Base-by-base conservation (phyloP, 148 eudicot species). In the Rhododendron mucronatum region DNA sequence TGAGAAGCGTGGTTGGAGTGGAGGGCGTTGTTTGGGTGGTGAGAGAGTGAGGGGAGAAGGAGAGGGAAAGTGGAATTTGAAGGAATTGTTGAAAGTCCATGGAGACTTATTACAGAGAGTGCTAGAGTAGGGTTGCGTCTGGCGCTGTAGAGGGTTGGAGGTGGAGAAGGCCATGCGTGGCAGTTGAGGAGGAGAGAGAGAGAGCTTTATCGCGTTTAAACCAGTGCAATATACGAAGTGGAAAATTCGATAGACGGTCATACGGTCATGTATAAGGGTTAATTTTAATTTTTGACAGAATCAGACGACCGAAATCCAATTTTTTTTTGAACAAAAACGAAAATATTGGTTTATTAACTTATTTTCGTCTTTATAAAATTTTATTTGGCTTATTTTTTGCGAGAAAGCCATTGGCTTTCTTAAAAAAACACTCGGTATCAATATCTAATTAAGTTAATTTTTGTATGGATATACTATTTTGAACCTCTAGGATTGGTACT, bases 151-250 rank as follows among this genome's bases (percentile, higher is more conserved):
- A 47, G 92, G 90, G 87, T 86, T 88, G 86, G 88, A 85, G 88
- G 89, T 88, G 48, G 89, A 84, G 90, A 89, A 88, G 91, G 93
- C 94, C 98, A 95, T 95, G 84, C 89, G 93, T 92, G 95, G 93
- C 93, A 92, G 92, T 94, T 91, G 82, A 9, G 71, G 61, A 37
- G 59, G 83, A 9, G 13, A 47, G 48, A 47, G 48, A 45, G 35
- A 33, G 12, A 2, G 50, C 50, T 47, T 9, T 47, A 63, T 73
- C 86, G 20, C 51, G 87, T 85, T 63, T 48, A 67, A 76, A 85
- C 55, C 83, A 80, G 59, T 10, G 18, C 14, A 45, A 45, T 48
- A 41, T 15, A 47, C 50, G 7, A 0, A 47, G 50, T 9, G 50
- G 50, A 47, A 47, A 47, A 12, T 47, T 47, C 45, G 45, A 41